These are phyloP conservation scores for Physcomitrellopsis africana DNA, from an alignment of 225 moss, liverwort and hornwort genomes.

Conservation along the genomic window DNA sequence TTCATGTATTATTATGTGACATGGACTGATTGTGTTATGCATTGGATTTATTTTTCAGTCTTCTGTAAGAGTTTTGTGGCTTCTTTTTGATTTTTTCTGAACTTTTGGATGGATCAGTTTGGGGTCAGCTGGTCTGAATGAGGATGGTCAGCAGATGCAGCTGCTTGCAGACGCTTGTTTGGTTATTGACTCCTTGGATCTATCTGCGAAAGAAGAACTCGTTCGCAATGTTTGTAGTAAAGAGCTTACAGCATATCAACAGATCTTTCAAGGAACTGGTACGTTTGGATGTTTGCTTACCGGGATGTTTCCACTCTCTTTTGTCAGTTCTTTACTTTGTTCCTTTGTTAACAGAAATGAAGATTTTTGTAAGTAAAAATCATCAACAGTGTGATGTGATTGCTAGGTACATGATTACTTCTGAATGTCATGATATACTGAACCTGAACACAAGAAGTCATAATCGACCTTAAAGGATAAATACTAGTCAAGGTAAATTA, in stretches of 20 bases:
- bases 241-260: slow-evolving; percentile 97
- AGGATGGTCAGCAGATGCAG: slow-evolving; percentile 99
- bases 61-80: not conserved
- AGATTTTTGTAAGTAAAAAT: not conserved
- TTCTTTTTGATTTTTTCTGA: slow-evolving; percentile 20
- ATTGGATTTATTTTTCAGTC: slow-evolving; percentile 16
- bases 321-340: not conserved
- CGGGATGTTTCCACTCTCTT: not conserved
- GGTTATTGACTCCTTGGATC: slow-evolving; percentile 91
- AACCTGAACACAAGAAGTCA: not conserved
- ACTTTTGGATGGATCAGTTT: slow-evolving; percentile 56
- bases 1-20: slow-evolving; percentile 12
- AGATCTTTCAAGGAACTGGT: slow-evolving; percentile 99
- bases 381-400: slow-evolving; percentile 21
- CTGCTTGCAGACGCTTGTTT: slow-evolving; percentile 98
- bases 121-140: slow-evolving; percentile 91
- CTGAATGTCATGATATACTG: slow-evolving; percentile 8
- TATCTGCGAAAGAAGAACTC: slow-evolving; percentile 95
- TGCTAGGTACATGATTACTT: slow-evolving; percentile 9
- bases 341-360: not conserved
- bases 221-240: slow-evolving; percentile 96
- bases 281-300: slow-evolving; percentile 14
- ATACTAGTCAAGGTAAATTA: not conserved
- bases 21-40: slow-evolving; percentile 13
- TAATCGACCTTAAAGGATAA: not conserved